These are phyloP conservation scores for Starmerella floricola DNA, from an alignment of 805 yeast genomes.

Conservation along the genomic window DNA sequence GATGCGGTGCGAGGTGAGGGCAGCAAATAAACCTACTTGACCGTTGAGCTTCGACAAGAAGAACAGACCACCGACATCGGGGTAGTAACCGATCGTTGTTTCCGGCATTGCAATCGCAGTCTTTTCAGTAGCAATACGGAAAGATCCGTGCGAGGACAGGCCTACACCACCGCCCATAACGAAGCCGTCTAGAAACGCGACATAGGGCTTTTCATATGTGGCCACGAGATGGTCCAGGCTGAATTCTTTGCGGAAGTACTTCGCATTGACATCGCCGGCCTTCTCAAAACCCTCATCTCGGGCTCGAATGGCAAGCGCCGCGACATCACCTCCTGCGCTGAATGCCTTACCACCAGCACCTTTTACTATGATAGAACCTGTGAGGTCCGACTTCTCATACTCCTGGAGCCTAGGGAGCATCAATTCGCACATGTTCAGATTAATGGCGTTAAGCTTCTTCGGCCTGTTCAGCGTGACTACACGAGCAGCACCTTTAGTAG, in stretches of 20 bases:
- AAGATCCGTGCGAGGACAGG: conserved; percentile 76
- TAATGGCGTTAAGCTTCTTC: conserved; percentile 72
- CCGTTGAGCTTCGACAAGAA: conserved; percentile 75
- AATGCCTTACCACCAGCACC: conserved; percentile 55
- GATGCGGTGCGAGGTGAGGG: conserved; percentile 72
- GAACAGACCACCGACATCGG: conserved; percentile 90
- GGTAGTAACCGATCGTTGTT: conserved; percentile 89
- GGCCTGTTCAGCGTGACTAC: conserved; percentile 69
- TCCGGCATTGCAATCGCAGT: conserved; percentile 97
- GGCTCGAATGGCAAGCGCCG: conserved; percentile 46
- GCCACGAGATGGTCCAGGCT: conserved; percentile 66
- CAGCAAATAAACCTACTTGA: conserved; percentile 71
- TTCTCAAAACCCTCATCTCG: conserved; percentile 29
- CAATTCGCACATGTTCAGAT: conserved; percentile 57
- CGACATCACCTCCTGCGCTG: conserved; percentile 96
- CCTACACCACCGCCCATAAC: conserved; percentile 99
- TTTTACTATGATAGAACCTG: conserved; percentile 54
- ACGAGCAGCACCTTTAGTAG: conserved; percentile 52
- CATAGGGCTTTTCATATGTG: conserved; percentile 74
- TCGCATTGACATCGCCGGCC: conserved; percentile 42
- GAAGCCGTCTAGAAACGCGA: conserved; percentile 80
- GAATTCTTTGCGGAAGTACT: conserved; percentile 71
- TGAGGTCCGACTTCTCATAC: conserved; percentile 55
- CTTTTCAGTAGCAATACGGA: conserved; percentile 83
- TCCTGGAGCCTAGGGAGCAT: conserved; percentile 65